phyloP scores from a whole-genome alignment of 2,329 filamentous ascomycete genomes.

The Hymenoscyphus salicellus region DNA sequence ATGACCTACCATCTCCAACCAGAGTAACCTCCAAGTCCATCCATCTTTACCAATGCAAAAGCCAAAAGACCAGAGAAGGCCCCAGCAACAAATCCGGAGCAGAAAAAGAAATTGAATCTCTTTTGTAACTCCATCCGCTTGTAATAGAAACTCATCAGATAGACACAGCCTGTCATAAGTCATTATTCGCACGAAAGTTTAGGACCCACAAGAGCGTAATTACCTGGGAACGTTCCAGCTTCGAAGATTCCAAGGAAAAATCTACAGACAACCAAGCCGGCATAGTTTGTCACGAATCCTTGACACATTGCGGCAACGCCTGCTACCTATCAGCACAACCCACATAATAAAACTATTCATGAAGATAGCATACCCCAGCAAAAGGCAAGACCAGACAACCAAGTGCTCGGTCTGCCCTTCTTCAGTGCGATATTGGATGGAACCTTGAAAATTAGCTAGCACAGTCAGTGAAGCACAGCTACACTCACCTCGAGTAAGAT shows the following conservation, averaged over 20 bases:
- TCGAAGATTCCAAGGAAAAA: conserved; percentile 58
- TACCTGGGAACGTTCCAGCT: conserved; percentile 61
- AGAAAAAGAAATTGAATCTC: conserved; percentile 54
- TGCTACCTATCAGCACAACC: neutral
- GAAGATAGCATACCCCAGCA: conserved; percentile 43
- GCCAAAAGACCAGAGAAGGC: conserved; percentile 55
- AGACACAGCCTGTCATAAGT: conserved; percentile 31
- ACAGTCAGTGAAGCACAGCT: conserved; percentile 22
- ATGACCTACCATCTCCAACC: conserved; percentile 51
- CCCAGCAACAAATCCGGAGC: conserved; percentile 50
- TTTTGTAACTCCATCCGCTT: conserved; percentile 48
- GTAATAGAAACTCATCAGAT: conserved; percentile 50
- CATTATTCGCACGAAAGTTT: neutral
- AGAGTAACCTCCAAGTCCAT: conserved; percentile 48
- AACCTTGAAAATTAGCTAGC: conserved; percentile 20
- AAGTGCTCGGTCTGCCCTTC: conserved; percentile 40
- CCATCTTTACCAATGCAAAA: conserved; percentile 53
- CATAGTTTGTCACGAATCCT: conserved; percentile 48
- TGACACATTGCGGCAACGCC: conserved; percentile 17
- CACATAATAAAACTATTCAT: neutral
- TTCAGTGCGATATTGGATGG: conserved; percentile 32
- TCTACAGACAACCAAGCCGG: conserved; percentile 62
- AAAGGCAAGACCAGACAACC: conserved; percentile 41
- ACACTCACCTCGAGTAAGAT: conserved; percentile 3
- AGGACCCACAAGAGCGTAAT: neutral